Conservation (phyloP, 106 monocot species). For the Dioscorea alata region DNA sequence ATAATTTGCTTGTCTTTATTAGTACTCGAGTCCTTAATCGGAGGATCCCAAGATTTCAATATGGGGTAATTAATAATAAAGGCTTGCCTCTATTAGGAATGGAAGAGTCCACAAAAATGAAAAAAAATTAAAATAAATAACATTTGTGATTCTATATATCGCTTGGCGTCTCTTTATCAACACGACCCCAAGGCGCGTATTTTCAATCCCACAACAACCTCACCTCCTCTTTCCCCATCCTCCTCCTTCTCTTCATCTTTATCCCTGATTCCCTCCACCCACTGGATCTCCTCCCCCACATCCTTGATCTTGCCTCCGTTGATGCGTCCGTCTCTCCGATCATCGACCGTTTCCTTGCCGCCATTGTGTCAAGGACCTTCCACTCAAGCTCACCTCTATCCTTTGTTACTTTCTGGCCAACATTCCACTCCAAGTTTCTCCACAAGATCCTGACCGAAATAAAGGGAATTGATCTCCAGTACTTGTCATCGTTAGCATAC, state of each 20-base stretch:
- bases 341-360: constrained; percentile 15
- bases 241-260: not conserved
- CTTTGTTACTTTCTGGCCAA: constrained; percentile 46
- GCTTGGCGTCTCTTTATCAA: too few relatives aligned
- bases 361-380: constrained; percentile 50
- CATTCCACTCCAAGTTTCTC: constrained; percentile 29
- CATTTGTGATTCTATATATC: too few relatives aligned
- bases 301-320: constrained; percentile 20
- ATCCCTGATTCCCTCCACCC: constrained; percentile 29
- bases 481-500: constrained; percentile 70
- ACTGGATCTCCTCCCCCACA: constrained; percentile 61
- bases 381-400: constrained; percentile 51
- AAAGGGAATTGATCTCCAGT: constrained; percentile 61
- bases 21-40: too few relatives aligned
- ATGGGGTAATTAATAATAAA: too few relatives aligned
- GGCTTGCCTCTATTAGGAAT: too few relatives aligned
- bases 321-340: not conserved
- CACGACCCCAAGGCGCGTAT: too few relatives aligned
- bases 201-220: too few relatives aligned
- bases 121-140: too few relatives aligned
- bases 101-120: too few relatives aligned
- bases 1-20: too few relatives aligned
- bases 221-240: constrained; percentile 1
- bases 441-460: constrained; percentile 54
- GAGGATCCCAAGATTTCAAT: too few relatives aligned